Conservation (phyloP, 73 alveolate genomes). For the Tetrahymena borealis region DNA sequence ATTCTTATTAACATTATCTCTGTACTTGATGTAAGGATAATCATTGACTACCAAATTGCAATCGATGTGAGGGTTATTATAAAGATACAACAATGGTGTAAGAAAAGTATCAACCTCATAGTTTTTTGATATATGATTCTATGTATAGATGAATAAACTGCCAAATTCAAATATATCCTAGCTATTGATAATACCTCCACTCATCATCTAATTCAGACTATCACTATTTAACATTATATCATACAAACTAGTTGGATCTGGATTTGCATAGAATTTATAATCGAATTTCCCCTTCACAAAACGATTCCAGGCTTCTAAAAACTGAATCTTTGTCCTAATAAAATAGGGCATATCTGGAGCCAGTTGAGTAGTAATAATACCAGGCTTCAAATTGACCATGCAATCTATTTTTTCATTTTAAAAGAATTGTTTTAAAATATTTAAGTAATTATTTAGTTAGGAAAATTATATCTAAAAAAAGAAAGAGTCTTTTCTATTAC, state of each 20-base stretch:
- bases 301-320: conserved; percentile 12
- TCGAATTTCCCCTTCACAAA: neutral
- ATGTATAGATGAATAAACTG: conserved; percentile 17
- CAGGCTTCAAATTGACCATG: conserved; percentile 18
- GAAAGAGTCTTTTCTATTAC: neutral
- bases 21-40: conserved; percentile 35
- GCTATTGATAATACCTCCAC: conserved; percentile 19
- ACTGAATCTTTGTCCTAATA: conserved; percentile 31
- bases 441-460: no score
- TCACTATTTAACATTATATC: conserved; percentile 31
- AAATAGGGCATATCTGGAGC: conserved; percentile 57
- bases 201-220: conserved; percentile 14
- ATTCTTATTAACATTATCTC: conserved; percentile 43
- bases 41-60: conserved; percentile 29
- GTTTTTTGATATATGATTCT: neutral
- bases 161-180: conserved; percentile 28
- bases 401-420: neutral
- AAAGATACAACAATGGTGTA: conserved; percentile 43
- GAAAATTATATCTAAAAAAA: neutral
- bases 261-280: conserved; percentile 38
- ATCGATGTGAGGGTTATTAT: conserved; percentile 5
- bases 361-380: conserved; percentile 26
- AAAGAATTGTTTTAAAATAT: no score
- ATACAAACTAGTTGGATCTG: conserved; percentile 38
- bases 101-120: conserved; percentile 44